Evolutionary conservation across 306 rosid genomes (phyloP), one percentile per base, ranked within the genome.

Genomic region (Sicyos edulis): DNA sequence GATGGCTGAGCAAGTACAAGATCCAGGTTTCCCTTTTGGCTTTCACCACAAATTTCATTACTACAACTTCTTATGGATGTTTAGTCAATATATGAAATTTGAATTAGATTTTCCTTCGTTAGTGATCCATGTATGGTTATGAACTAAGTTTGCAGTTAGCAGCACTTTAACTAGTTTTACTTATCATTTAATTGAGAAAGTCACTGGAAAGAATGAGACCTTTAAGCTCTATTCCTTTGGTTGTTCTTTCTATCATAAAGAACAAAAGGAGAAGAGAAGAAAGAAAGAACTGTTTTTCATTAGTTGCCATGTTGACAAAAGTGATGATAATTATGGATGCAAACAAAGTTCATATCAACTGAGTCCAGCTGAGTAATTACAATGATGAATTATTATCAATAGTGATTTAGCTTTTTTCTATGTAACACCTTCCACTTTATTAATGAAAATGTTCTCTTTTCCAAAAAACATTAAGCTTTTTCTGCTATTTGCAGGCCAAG

Each of bases 1-100:
- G 99, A 63, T 95, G 91, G 96, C 83, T 95, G 79, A 87, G 82
- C 96, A 87, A 89, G 82, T 95, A 85, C 83, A 95, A 95, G 84
- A 95, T 95, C 84, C 99, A 95, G 99, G 99, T 93, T 69, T 47
- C 19, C 65, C n/a, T 65, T 54, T 19, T 66, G 52, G 22, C 76
- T 61, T 61, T 49, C 69, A 34, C 68, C 49, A 40, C 6, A 5
- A 64, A 42, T 65, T 42, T 65, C 17, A 17, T 44, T 5, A 44
- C 54, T 22, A 10, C 47, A 42, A 42, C 2, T 42, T 42, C 47
- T 42, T 42, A 13, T 47, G 56, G 13, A 20, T 45, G 7, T 22
- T 20, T 45, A n/a, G 8, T 4, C 45, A n/a, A 32, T 42, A 0
- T 9, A 42, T 44, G n/a, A 42, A 19, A 42, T 20, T 10, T 20